Conservation (phyloP, 2,329 filamentous ascomycete genomes). For the Alternaria sp. region DNA sequence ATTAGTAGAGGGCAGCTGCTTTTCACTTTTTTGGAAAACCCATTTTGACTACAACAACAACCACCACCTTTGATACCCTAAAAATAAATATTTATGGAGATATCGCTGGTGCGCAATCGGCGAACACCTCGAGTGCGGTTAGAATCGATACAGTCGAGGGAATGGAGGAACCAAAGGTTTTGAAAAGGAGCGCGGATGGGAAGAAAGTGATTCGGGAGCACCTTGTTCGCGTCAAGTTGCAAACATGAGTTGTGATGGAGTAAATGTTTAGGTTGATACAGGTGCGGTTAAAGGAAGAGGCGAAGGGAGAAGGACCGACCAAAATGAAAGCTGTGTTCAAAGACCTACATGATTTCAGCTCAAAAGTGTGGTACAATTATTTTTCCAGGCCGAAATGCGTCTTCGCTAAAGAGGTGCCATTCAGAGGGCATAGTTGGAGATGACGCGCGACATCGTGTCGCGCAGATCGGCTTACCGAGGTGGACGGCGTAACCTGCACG, state of each 20-base stretch:
- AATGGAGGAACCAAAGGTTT: not conserved
- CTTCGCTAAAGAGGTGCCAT: not conserved
- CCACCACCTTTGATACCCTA: no score
- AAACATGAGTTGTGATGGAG: not conserved
- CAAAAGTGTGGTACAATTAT: not conserved
- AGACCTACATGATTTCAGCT: not conserved
- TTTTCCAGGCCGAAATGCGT: not conserved
- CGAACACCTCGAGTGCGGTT: not conserved
- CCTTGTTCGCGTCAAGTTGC: not conserved
- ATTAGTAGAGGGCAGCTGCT: no score
- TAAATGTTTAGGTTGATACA: not conserved
- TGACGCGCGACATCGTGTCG: not conserved
- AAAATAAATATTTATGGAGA: constrained; percentile 1
- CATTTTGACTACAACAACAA: no score
- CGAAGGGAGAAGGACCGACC: not conserved
- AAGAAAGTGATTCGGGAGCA: not conserved
- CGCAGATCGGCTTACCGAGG: not conserved
- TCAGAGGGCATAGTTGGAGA: not conserved
- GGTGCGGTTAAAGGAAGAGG: not conserved
- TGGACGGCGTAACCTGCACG: no score
- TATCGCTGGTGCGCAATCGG: not conserved
- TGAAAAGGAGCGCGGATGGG: not conserved
- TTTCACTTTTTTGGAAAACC: no score
- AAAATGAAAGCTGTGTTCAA: not conserved
- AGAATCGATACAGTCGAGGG: not conserved